Conservation (phyloP, 768 basidiomycete species). For the Amanita rimosa region DNA sequence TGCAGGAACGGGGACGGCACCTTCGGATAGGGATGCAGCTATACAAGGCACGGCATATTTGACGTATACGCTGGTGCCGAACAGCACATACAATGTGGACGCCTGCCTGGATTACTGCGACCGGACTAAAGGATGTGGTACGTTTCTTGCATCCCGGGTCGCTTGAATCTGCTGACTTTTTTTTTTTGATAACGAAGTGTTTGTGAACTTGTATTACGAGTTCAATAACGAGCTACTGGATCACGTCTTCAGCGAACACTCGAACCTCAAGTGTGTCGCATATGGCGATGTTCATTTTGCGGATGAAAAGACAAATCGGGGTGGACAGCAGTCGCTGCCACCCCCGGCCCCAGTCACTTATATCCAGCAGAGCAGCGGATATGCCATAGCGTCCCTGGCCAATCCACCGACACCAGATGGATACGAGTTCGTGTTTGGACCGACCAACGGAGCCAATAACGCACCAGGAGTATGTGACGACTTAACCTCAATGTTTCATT, state of each 20-base stretch:
- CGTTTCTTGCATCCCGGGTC: background rate
- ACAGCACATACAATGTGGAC: slow-evolving; percentile 29
- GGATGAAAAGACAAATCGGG: slow-evolving; percentile 32
- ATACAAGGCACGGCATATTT: slow-evolving; percentile 38
- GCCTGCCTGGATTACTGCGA: slow-evolving; percentile 31
- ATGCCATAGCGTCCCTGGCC: slow-evolving; percentile 22
- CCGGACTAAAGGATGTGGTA: slow-evolving; percentile 28
- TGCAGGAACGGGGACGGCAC: slow-evolving; percentile 21
- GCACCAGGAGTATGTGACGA: slow-evolving; percentile 25
- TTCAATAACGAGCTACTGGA: slow-evolving; percentile 26
- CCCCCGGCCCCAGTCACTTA: slow-evolving; percentile 25
- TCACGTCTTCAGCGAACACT: slow-evolving; percentile 15
- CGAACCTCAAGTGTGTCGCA: slow-evolving; percentile 36
- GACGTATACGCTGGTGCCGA: slow-evolving; percentile 27
- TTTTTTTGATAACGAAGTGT: slow-evolving; percentile 14
- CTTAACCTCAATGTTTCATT: background rate
- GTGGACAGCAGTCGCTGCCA: slow-evolving; percentile 29
- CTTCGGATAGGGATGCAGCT: slow-evolving; percentile 27
- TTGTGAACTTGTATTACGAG: slow-evolving; percentile 41
- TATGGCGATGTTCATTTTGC: slow-evolving; percentile 34
- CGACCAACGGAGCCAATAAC: slow-evolving; percentile 34
- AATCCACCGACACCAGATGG: slow-evolving; percentile 24
- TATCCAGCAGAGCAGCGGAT: slow-evolving; percentile 34
- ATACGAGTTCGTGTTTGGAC: slow-evolving; percentile 31
- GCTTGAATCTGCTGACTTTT: background rate